Conservation (phyloP, 1,284 basidiomycete genomes). For the Marasmius sp. region DNA sequence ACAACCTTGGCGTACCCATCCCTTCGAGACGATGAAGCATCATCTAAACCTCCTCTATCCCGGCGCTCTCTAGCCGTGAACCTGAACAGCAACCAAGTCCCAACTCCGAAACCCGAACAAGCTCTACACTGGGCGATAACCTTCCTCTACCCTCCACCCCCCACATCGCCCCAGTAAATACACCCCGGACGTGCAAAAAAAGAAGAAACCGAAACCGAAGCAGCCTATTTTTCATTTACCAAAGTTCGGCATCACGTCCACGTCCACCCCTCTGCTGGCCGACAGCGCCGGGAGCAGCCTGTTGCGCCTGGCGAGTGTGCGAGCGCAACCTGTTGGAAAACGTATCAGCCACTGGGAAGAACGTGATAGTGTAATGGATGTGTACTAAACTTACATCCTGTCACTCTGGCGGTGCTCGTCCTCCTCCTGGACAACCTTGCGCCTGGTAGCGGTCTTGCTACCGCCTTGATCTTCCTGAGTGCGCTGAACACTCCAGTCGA, state of each 20-base stretch:
- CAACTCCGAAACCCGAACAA: slow-evolving; percentile 24
- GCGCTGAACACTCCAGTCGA: slow-evolving; percentile 95
- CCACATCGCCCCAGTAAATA: slow-evolving; percentile 51
- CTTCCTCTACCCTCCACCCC: slow-evolving; percentile 58
- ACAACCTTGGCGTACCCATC: slow-evolving; percentile 1
- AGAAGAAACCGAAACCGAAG: slow-evolving; percentile 31
- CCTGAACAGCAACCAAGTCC: slow-evolving; percentile 22
- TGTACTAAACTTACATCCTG: slow-evolving; percentile 59
- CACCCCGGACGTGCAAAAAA: slow-evolving; percentile 54
- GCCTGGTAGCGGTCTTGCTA: slow-evolving; percentile 59
- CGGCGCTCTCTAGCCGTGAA: slow-evolving; percentile 12
- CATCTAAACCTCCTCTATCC: slow-evolving; percentile 12
- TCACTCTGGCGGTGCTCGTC: slow-evolving; percentile 77
- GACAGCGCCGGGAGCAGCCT: slow-evolving; percentile 56
- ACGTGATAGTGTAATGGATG: slow-evolving; percentile 17
- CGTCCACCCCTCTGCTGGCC: slow-evolving; percentile 61
- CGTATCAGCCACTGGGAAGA: slow-evolving; percentile 18
- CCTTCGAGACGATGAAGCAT: background rate
- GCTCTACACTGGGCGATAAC: slow-evolving; percentile 51
- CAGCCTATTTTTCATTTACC: slow-evolving; percentile 52
- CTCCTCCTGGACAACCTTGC: slow-evolving; percentile 79
- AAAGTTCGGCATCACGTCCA: slow-evolving; percentile 68
- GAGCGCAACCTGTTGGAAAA: slow-evolving; percentile 66
- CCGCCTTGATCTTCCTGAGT: slow-evolving; percentile 66
- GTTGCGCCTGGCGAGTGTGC: slow-evolving; percentile 79